Conservation (phyloP, 2,329 filamentous ascomycete genomes). For the Chaetothyriales sp. region DNA sequence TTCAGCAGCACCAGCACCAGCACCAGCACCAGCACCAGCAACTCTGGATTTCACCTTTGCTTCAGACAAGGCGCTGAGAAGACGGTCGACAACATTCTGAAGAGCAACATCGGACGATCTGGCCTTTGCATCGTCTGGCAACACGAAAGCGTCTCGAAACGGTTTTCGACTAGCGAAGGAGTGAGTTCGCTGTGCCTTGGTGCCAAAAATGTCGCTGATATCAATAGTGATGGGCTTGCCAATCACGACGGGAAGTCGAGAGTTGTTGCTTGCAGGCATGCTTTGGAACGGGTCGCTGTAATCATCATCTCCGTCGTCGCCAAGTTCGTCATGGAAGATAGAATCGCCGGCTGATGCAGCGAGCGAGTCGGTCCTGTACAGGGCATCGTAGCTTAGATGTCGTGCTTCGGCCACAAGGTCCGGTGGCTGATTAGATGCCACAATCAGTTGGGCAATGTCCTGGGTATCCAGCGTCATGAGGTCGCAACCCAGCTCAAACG, state of each 20-base stretch:
- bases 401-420: constrained; percentile 6
- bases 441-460: constrained; percentile 31
- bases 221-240: constrained; percentile 9
- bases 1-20: not conserved
- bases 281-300: constrained; percentile 8
- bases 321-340: constrained; percentile 7
- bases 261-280: not conserved
- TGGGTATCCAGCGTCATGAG: constrained; percentile 31
- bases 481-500: constrained; percentile 37
- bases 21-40: not conserved
- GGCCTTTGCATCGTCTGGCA: not conserved
- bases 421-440: constrained; percentile 5
- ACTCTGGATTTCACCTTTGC: not conserved
- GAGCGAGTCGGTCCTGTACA: constrained; percentile 1
- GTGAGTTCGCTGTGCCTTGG: not conserved
- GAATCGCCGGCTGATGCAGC: not conserved
- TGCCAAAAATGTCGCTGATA: constrained; percentile 8
- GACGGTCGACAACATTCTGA: not conserved
- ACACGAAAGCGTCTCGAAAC: not conserved
- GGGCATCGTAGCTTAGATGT: constrained; percentile 17
- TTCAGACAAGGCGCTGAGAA: not conserved
- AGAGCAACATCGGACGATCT: not conserved
- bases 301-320: constrained; percentile 12
- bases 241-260: constrained; percentile 10
- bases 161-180: not conserved